A percentile compares a stretch with the other conserved stretches of the same genome.
These are phyloP conservation scores for Clavaria fumosa DNA, from an alignment of 768 basidiomycete species.

Conservation along the genomic window DNA sequence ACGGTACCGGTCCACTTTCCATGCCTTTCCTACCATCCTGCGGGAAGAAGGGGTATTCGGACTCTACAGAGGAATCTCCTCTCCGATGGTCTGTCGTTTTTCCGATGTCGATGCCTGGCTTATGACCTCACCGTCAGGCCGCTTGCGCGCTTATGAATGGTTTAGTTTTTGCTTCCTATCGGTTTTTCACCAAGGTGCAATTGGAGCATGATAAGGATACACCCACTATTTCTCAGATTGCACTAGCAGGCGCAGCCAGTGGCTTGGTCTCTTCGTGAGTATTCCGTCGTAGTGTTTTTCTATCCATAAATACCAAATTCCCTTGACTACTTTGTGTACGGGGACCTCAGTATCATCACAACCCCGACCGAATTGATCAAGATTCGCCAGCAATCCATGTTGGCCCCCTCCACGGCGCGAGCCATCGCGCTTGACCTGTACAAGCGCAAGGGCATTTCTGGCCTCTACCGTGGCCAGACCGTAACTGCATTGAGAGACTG, in stretches of 20 bases:
- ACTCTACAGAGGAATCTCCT: constrained; percentile 62
- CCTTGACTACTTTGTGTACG: neutral
- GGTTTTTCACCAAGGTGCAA: constrained; percentile 59
- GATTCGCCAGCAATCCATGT: constrained; percentile 59
- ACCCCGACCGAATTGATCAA: constrained; percentile 82
- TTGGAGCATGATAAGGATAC: constrained; percentile 27
- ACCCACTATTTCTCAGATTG: constrained; percentile 59
- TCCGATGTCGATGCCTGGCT: neutral
- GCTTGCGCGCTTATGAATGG: constrained; percentile 71
- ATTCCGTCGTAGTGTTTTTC: constrained; percentile 4
- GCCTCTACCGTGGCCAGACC: constrained; percentile 63
- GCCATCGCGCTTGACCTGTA: constrained; percentile 43
- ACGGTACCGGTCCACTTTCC: constrained; percentile 47
- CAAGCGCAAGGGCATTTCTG: constrained; percentile 38
- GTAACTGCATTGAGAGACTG: constrained; percentile 64
- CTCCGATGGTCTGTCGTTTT: constrained; percentile 44
- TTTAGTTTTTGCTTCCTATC: constrained; percentile 74
- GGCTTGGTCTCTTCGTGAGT: constrained; percentile 70
- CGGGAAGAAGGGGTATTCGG: constrained; percentile 55
- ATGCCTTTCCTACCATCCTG: constrained; percentile 52
- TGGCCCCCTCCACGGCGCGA: constrained; percentile 31
- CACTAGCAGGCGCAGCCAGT: constrained; percentile 64
- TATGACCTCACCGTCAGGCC: constrained; percentile 24
- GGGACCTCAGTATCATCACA: constrained; percentile 65
- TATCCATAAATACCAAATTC: neutral